Conservation (phyloP, 2,329 filamentous ascomycete species). For the Alternaria brassicae region DNA sequence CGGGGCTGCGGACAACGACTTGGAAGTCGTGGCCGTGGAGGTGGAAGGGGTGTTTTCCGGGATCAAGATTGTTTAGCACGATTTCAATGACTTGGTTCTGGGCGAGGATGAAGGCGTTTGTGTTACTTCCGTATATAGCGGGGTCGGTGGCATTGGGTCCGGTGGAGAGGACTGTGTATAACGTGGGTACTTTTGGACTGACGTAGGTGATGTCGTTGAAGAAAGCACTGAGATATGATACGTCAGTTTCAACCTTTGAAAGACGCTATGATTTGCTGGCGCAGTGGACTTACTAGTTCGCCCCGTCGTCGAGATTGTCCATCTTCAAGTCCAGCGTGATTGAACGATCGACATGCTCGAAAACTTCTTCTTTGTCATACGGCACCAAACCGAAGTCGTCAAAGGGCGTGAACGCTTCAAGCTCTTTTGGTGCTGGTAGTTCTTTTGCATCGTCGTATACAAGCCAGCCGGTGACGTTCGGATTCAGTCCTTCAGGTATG, state of each 20-base stretch:
- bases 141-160: constrained; percentile 56
- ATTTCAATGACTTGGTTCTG: constrained; percentile 74
- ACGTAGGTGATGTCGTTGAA: constrained; percentile 80
- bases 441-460: constrained; percentile 60
- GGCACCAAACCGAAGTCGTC: constrained; percentile 79
- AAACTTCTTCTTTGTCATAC: constrained; percentile 67
- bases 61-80: constrained; percentile 78
- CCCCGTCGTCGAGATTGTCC: constrained; percentile 72
- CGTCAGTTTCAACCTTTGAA: neutral
- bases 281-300: constrained; percentile 69
- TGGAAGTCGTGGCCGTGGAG: constrained; percentile 65
- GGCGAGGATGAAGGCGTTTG: constrained; percentile 68
- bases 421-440: constrained; percentile 58
- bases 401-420: constrained; percentile 70
- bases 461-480: constrained; percentile 64
- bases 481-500: constrained; percentile 72
- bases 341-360: constrained; percentile 67
- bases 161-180: constrained; percentile 77
- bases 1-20: constrained; percentile 41
- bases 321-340: constrained; percentile 68
- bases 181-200: constrained; percentile 75
- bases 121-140: constrained; percentile 60
- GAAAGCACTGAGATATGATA: constrained; percentile 52
- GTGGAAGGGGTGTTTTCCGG: constrained; percentile 71
- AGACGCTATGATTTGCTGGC: too few species aligned